A percentile compares a stretch with the other conserved stretches of the same genome.
phyloP scores from a whole-genome alignment of 768 basidiomycete genomes.

The Leccinum longicurvipes region DNA sequence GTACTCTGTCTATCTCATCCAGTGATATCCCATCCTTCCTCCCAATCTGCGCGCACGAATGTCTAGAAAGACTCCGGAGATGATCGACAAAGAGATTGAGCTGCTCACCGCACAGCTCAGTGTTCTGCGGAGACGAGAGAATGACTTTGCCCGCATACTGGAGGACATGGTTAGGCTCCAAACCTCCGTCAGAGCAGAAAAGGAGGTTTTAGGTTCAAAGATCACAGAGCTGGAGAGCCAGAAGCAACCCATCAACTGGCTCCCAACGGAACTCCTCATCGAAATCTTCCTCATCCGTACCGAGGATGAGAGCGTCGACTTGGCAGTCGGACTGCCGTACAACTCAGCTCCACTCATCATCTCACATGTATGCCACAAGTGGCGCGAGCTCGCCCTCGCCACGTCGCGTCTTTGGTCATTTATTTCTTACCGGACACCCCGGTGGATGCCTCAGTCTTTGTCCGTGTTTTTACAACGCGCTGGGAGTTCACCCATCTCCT shows the following conservation, averaged over 20 bases:
- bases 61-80: constrained; percentile 17
- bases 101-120: constrained; percentile 38
- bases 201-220: constrained; percentile 28
- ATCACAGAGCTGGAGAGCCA: constrained; percentile 36
- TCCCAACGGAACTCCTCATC: constrained; percentile 47
- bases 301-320: constrained; percentile 25
- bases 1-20: not conserved
- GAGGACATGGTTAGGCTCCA: constrained; percentile 39
- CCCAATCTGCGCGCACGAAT: constrained; percentile 9
- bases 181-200: constrained; percentile 35
- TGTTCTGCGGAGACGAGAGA: constrained; percentile 36
- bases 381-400: constrained; percentile 44
- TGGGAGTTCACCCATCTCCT: constrained; percentile 31
- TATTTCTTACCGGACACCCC: constrained; percentile 29
- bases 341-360: constrained; percentile 38
- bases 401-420: constrained; percentile 46
- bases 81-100: constrained; percentile 37
- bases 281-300: constrained; percentile 39
- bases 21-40: not conserved
- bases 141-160: constrained; percentile 39
- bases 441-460: constrained; percentile 23
- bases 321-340: constrained; percentile 22
- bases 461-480: constrained; percentile 38
- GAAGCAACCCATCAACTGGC: constrained; percentile 47
- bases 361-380: constrained; percentile 49